A percentile compares a stretch with the other conserved stretches of the same genome.
These are phyloP conservation scores for Rhizopus sp. DNA, from an alignment of 371 early-diverging fungal species.

Conservation along the genomic window DNA sequence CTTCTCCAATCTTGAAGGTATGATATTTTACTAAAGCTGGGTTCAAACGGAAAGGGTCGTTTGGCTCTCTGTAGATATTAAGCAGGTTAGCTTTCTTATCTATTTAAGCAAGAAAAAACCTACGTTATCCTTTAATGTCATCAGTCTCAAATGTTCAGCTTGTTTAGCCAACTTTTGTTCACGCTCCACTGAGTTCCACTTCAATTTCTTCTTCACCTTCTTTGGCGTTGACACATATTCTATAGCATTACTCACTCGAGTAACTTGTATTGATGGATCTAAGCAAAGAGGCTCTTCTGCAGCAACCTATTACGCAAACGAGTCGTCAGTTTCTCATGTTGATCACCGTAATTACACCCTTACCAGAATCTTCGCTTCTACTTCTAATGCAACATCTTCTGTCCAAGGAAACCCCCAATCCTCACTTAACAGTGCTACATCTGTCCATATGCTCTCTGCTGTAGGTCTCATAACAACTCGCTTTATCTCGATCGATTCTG, in stretches of 20 bases:
- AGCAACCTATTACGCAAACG: constrained; percentile 39
- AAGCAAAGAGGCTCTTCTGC: constrained; percentile 62
- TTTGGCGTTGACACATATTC: constrained; percentile 40
- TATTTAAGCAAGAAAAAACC: constrained; percentile 3
- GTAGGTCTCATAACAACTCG: constrained; percentile 58
- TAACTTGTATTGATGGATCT: constrained; percentile 61
- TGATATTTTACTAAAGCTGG: constrained; percentile 61
- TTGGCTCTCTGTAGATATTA: constrained; percentile 36
- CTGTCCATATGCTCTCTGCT: constrained; percentile 63
- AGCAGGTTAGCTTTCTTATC: neutral
- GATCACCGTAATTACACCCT: neutral
- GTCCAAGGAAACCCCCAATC: constrained; percentile 56
- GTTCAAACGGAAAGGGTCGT: constrained; percentile 50
- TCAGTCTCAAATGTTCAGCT: constrained; percentile 58
- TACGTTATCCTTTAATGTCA: constrained; percentile 67
- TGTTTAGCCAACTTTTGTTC: constrained; percentile 62
- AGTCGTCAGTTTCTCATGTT: too few species aligned
- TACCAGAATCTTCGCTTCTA: constrained; percentile 63
- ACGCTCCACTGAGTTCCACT: constrained; percentile 63
- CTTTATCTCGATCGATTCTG: constrained; percentile 23
- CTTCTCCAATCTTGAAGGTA: constrained; percentile 65
- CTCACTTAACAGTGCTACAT: constrained; percentile 58
- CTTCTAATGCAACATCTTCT: constrained; percentile 52
- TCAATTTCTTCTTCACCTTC: constrained; percentile 50
- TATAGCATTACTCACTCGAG: constrained; percentile 59